phyloP scores from a whole-genome alignment of 208 protist genomes.

The Leishmania martiniquensis region DNA sequence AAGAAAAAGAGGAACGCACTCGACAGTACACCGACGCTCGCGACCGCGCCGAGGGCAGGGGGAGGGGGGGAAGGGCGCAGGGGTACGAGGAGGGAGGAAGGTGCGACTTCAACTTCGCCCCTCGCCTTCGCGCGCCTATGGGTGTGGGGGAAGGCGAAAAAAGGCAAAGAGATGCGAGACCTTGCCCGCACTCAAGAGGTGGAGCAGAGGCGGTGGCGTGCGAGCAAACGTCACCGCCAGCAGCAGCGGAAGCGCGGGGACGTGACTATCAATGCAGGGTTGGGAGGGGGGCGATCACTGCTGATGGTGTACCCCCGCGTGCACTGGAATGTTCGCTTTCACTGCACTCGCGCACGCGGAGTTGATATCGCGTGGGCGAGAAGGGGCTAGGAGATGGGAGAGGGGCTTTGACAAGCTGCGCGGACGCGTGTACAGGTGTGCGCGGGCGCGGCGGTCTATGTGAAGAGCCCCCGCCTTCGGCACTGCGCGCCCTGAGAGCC shows the following conservation, averaged over 20 bases:
- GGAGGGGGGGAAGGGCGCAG: neutral
- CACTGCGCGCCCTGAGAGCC: neutral
- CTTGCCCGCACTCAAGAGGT: too few relatives aligned
- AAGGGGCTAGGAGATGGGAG: neutral
- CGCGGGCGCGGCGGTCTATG: neutral
- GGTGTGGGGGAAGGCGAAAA: too few relatives aligned
- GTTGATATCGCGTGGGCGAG: neutral
- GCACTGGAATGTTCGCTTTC: neutral
- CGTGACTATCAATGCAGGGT: neutral
- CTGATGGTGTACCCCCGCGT: neutral
- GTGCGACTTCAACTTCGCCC: too few relatives aligned
- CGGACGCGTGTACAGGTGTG: neutral
- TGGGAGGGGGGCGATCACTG: neutral
- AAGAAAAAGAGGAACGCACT: neutral
- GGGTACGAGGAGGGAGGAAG: neutral
- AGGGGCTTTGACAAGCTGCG: neutral
- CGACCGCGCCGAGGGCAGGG: neutral
- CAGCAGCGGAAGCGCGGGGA: neutral
- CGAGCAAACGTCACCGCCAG: neutral
- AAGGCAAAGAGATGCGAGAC: neutral
- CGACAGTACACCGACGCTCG: neutral
- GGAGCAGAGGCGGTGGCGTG: too few relatives aligned
- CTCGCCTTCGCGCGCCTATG: too few relatives aligned
- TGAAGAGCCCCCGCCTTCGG: neutral
- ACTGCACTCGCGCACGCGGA: neutral